Conservation (phyloP, 148 eudicot genomes). For the Rhododendron griersonianum region DNA sequence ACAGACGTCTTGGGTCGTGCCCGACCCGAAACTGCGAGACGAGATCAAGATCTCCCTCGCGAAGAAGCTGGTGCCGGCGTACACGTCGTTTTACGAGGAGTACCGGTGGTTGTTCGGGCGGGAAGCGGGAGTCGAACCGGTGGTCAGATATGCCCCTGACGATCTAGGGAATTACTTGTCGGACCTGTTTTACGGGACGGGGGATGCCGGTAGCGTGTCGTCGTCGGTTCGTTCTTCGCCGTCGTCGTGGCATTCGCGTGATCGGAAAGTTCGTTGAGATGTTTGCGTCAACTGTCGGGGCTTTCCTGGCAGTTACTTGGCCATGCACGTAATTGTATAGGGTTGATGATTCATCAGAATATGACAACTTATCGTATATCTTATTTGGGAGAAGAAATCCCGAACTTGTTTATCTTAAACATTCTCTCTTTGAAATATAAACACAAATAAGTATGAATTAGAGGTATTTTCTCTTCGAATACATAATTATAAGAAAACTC, state of each 20-base stretch:
- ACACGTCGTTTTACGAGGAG: constrained; percentile 25
- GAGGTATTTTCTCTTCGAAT: too few relatives aligned
- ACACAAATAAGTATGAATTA: too few relatives aligned
- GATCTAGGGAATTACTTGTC: constrained; percentile 71
- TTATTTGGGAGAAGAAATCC: too few relatives aligned
- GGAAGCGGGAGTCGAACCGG: constrained; percentile 21
- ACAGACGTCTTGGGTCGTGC: constrained; percentile 35
- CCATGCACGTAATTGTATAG: background rate
- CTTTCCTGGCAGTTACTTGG: background rate
- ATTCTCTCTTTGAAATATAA: too few relatives aligned
- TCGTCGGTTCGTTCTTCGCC: constrained; percentile 5
- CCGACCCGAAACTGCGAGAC: constrained; percentile 39
- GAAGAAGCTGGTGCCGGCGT: constrained; percentile 21
- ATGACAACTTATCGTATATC: too few relatives aligned
- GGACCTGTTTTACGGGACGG: constrained; percentile 35
- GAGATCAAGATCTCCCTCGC: constrained; percentile 32
- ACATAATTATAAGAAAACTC: too few relatives aligned
- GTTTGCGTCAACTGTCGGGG: background rate
- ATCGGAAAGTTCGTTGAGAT: background rate
- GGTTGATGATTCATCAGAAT: background rate
- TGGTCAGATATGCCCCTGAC: constrained; percentile 63
- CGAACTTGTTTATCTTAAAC: too few relatives aligned
- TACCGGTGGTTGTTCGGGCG: constrained; percentile 7
- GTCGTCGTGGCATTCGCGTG: background rate
- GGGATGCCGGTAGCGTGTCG: constrained; percentile 4